Conservation (phyloP, 2,329 filamentous ascomycete species). For the Sporothrix inflata region DNA sequence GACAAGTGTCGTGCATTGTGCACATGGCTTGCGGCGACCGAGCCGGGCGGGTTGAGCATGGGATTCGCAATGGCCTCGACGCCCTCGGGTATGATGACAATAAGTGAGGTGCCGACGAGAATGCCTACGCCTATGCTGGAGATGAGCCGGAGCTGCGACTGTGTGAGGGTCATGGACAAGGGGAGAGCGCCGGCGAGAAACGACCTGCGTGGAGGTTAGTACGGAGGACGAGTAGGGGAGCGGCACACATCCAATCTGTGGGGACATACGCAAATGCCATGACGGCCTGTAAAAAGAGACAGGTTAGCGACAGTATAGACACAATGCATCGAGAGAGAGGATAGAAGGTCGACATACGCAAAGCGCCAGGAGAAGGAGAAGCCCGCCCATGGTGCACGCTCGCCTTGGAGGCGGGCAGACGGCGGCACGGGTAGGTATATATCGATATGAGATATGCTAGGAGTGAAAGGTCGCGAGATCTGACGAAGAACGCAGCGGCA, state of each 20-base stretch:
- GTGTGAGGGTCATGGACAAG: conserved; percentile 83
- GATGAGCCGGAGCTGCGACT: conserved; percentile 83
- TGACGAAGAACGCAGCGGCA: background rate
- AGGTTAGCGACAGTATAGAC: conserved; percentile 32
- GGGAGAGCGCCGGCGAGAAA: conserved; percentile 92
- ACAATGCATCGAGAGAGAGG: background rate
- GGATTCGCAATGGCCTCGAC: conserved; percentile 82
- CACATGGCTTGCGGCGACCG: background rate
- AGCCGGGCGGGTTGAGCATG: conserved; percentile 32
- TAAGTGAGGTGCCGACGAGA: conserved; percentile 89
- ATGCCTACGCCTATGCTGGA: conserved; percentile 93
- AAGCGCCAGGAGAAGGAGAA: conserved; percentile 42
- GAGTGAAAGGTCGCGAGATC: background rate
- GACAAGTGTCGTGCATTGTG: conserved; percentile 12
- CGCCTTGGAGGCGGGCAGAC: conserved; percentile 20
- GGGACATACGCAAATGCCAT: conserved; percentile 62
- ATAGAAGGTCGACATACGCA: conserved; percentile 36
- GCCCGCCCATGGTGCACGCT: conserved; percentile 40
- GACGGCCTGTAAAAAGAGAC: conserved; percentile 48
- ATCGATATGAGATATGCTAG: background rate
- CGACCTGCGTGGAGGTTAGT: conserved; percentile 61
- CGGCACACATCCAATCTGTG: background rate
- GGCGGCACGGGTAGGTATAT: background rate
- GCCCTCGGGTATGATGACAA: conserved; percentile 97
- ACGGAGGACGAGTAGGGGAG: background rate